Evolutionary conservation across 78 protist species (phyloP).

Genomic region (Dictyostelium intermedium): DNA sequence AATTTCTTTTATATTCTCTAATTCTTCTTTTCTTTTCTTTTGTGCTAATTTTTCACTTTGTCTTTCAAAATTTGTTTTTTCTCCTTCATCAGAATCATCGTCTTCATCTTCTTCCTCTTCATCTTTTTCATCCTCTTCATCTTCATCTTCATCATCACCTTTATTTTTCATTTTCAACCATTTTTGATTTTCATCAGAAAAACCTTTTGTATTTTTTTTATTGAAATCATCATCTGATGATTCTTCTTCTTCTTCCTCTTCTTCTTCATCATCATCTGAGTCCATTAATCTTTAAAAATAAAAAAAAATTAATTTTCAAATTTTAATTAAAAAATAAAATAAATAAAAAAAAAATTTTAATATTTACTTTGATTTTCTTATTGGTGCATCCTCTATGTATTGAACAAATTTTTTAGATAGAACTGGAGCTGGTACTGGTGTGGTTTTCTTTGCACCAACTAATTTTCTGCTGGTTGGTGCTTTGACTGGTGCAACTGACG

Average conservation of each 20-base stretch:
- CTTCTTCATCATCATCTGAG: conserved; percentile 34
- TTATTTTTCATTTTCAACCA: conserved; percentile 33
- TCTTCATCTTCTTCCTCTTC: conserved; percentile 62
- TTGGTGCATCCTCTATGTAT: background rate
- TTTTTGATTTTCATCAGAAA: conserved; percentile 69
- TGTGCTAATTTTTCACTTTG: background rate
- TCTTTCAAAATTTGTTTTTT: background rate
- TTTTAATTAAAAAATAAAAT: background rate
- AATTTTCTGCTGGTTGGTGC: conserved; percentile 16
- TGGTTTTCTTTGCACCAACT: conserved; percentile 49
- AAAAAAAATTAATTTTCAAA: background rate
- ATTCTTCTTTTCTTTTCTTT: background rate
- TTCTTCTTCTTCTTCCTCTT: too few species aligned
- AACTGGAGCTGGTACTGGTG: background rate
- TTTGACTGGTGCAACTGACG: background rate
- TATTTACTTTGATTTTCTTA: background rate
- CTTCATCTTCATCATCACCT: conserved; percentile 65
- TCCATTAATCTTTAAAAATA: conserved; percentile 20
- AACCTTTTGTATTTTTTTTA: conserved; percentile 1
- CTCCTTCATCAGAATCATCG: conserved; percentile 15
- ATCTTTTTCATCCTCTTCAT: conserved; percentile 49
- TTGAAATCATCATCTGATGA: conserved; percentile 39
- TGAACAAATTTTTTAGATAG: conserved; percentile 9
- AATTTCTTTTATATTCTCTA: conserved; percentile 34
- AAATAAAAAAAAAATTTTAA: background rate